Percentiles rank a stretch among this genome's conserved stretches.
phyloP scores from a whole-genome alignment of 495 filamentous ascomycete genomes.

The Penicillium simplicissimum region DNA sequence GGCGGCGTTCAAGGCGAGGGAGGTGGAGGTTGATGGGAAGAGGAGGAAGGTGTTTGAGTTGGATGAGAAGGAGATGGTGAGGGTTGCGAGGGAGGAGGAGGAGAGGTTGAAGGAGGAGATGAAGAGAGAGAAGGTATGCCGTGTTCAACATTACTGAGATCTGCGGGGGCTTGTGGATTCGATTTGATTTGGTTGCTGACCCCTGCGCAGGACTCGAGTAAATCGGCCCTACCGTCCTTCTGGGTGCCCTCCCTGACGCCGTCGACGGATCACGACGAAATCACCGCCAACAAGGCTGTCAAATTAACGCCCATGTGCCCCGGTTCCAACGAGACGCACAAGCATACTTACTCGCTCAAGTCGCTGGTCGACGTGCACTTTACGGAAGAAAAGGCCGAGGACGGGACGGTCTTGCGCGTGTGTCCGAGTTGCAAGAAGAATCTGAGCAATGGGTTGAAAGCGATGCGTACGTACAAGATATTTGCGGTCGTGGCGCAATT shows the following conservation, averaged over 20 bases:
- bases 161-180: not conserved
- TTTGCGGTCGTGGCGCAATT: not conserved
- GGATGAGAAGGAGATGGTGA: slow-evolving; percentile 75
- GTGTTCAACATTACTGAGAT: no score
- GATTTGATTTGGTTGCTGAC: slow-evolving; percentile 8
- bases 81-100: slow-evolving; percentile 68
- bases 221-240: slow-evolving; percentile 82
- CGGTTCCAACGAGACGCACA: slow-evolving; percentile 64
- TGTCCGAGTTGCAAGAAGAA: slow-evolving; percentile 90
- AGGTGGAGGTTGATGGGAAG: slow-evolving; percentile 60
- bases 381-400: slow-evolving; percentile 62
- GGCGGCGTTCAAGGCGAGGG: slow-evolving; percentile 55
- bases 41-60: slow-evolving; percentile 65
- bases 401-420: slow-evolving; percentile 57
- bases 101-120: slow-evolving; percentile 66
- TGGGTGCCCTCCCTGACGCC: slow-evolving; percentile 91
- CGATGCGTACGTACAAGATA: slow-evolving; percentile 55
- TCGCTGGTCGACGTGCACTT: slow-evolving; percentile 78
- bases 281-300: slow-evolving; percentile 54
- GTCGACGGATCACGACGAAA: slow-evolving; percentile 49
- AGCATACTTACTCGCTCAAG: slow-evolving; percentile 82
- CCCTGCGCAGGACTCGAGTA: slow-evolving; percentile 51
- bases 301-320: slow-evolving; percentile 82
- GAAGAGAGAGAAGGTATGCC: slow-evolving; percentile 69
- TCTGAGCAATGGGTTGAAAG: slow-evolving; percentile 79